These are phyloP conservation scores for Lodderomyces parapsilosis DNA, from an alignment of 1,139 yeast genomes.

Conservation along the genomic window DNA sequence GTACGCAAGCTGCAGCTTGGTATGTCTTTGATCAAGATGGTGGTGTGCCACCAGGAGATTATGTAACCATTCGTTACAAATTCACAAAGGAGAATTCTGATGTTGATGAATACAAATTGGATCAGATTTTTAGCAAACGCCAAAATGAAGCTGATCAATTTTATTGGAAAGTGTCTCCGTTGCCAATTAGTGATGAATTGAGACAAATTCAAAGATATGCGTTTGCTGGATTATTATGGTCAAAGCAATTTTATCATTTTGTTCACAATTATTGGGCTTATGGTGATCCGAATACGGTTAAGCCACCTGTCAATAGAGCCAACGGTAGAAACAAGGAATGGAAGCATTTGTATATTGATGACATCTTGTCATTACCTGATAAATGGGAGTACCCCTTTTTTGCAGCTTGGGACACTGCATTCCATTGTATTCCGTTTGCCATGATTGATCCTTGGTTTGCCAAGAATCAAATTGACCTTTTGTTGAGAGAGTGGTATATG, in stretches of 20 bases:
- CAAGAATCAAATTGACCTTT: slow-evolving; percentile 80
- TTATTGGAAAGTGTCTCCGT: slow-evolving; percentile 86
- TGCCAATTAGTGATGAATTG: slow-evolving; percentile 80
- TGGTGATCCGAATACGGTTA: slow-evolving; percentile 79
- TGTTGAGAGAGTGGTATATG: slow-evolving; percentile 97
- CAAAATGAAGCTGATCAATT: slow-evolving; percentile 92
- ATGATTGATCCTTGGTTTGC: slow-evolving; percentile 96
- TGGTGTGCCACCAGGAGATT: slow-evolving; percentile 85
- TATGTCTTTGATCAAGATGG: slow-evolving; percentile 73
- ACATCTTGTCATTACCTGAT: slow-evolving; percentile 87
- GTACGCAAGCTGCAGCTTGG: slow-evolving; percentile 77
- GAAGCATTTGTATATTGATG: slow-evolving; percentile 89
- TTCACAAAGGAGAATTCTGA: slow-evolving; percentile 50
- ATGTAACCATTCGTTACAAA: slow-evolving; percentile 83
- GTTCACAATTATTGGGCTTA: slow-evolving; percentile 85
- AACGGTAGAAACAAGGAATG: slow-evolving; percentile 85
- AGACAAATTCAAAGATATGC: slow-evolving; percentile 92
- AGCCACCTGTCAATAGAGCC: slow-evolving; percentile 79
- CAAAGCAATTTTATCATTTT: slow-evolving; percentile 89
- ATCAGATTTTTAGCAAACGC: slow-evolving; percentile 68
- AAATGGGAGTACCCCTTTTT: slow-evolving; percentile 97
- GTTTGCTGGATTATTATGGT: slow-evolving; percentile 92
- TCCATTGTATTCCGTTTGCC: slow-evolving; percentile 92
- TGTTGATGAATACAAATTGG: slow-evolving; percentile 79
- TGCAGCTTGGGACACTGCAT: slow-evolving; percentile 98